Conservation (phyloP, 306 rosid genomes). For the Inga laurina region DNA sequence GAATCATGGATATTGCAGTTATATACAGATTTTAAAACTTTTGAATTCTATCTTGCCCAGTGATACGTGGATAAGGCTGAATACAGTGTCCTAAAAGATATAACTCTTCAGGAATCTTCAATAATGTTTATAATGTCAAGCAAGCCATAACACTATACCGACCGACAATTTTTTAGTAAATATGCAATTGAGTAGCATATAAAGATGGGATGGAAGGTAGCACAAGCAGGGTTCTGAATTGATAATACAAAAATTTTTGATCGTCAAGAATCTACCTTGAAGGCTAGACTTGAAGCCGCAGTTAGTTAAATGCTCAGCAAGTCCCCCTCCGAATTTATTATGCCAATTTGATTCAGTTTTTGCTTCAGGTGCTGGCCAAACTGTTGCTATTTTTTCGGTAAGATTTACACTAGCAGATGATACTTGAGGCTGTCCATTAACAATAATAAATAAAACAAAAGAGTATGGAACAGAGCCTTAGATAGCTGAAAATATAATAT, state of each 20-base stretch:
- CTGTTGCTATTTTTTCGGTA: conserved; percentile 70
- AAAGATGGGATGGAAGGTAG: too few relatives aligned
- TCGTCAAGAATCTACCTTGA: conserved; percentile 53
- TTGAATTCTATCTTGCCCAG: not conserved
- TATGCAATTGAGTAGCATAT: too few relatives aligned
- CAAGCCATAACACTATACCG: too few relatives aligned
- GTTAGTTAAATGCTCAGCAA: conserved; percentile 78
- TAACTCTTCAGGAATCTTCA: too few relatives aligned
- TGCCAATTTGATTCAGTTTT: conserved; percentile 61
- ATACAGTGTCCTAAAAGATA: too few relatives aligned
- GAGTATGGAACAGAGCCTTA: conserved; percentile 20
- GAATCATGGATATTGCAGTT: not conserved
- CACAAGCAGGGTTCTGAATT: too few relatives aligned
- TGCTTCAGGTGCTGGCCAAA: conserved; percentile 65
- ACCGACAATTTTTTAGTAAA: too few relatives aligned
- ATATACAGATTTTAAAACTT: not conserved
- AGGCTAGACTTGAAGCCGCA: conserved; percentile 80
- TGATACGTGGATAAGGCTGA: too few relatives aligned
- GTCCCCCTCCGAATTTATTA: conserved; percentile 70
- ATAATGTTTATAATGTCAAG: too few relatives aligned
- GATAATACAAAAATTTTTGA: not conserved
- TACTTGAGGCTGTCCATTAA: conserved; percentile 73
- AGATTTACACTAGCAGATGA: conserved; percentile 86
- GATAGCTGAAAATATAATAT: not conserved
- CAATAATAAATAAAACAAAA: not conserved